Evolutionary conservation across 805 yeast species (phyloP), one percentile per base, ranked within the genome.

Genomic region (Candida koratica): DNA sequence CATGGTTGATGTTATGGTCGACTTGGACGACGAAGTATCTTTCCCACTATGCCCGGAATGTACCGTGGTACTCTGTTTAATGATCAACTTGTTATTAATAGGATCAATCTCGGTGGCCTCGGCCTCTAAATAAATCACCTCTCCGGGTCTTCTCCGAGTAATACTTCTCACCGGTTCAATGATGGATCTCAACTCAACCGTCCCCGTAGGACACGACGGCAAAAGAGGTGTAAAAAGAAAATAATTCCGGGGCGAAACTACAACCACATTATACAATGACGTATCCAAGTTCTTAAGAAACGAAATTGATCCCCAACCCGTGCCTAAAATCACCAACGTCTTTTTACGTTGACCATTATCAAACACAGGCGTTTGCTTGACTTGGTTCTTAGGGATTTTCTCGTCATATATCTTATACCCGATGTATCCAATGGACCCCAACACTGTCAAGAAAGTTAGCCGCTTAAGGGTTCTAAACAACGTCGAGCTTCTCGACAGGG

Each of bases 271-370:
- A 67, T 87, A 89, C 59, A 81, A 70, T 32, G 89, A 69, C 27
- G 96, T 82, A 59, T 89, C 96, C 58, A 89, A 69, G 55, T 79
- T 76, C 67, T 85, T 86, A 63, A 89, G 72, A 43, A 88, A 66
- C 5, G 96, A 80, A 36, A 89, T 81, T 9, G 95, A 77, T 42
- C 96, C 97, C 97, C 97, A 89, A 37, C 97, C 97, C 15, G 95
- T 79, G 43, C 94, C 94, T 55, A 77, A 76, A 61, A 74, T 80
- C 36, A 90, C 93, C 51, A 81, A 64, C n/a, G 83, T 78, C 61
- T 81, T 81, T 70, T 77, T 80, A 54, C 70, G 62, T 39, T 75
- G 75, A 39, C 84, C 86, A 45, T 68, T 69, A 32, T 70, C 64
- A 44, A 75, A 68, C 12, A 66, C 59, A 8, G 76, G 69, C n/a